Conservation (phyloP, 208 protist genomes). For the Polymyxa betae region DNA sequence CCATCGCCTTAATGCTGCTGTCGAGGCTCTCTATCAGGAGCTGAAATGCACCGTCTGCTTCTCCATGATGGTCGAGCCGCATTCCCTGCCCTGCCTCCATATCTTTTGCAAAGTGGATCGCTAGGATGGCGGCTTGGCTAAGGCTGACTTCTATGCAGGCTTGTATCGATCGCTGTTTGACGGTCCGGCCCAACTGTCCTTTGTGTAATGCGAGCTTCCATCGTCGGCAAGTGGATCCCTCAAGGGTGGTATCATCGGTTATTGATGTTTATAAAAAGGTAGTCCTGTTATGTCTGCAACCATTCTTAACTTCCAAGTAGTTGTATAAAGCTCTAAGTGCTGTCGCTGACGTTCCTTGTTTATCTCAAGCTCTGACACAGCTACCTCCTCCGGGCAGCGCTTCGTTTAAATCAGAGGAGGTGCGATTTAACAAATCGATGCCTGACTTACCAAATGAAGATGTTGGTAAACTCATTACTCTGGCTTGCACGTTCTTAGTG, state of each 20-base stretch:
- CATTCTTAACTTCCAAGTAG: background rate
- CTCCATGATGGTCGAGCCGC: background rate
- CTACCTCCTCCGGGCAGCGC: too few species aligned
- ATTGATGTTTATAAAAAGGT: background rate
- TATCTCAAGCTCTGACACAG: background rate
- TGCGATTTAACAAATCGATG: too few species aligned
- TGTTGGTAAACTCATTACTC: too few species aligned
- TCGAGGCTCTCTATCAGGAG: background rate
- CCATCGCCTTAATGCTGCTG: too few species aligned
- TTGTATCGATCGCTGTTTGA: background rate
- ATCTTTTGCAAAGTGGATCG: constrained; percentile 23
- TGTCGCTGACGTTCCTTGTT: background rate
- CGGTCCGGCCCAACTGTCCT: background rate
- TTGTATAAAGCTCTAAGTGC: background rate
- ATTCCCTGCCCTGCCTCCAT: constrained; percentile 30
- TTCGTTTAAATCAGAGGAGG: too few species aligned
- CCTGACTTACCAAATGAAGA: too few species aligned
- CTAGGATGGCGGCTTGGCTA: background rate
- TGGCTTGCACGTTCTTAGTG: too few species aligned
- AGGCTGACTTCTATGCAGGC: background rate
- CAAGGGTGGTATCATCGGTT: background rate
- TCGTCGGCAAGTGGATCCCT: background rate
- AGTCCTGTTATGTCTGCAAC: background rate
- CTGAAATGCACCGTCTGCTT: constrained; percentile 24
- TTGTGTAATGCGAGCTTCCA: background rate